Conservation (phyloP, 1,284 basidiomycete genomes). For the Gymnopus androsaceus region DNA sequence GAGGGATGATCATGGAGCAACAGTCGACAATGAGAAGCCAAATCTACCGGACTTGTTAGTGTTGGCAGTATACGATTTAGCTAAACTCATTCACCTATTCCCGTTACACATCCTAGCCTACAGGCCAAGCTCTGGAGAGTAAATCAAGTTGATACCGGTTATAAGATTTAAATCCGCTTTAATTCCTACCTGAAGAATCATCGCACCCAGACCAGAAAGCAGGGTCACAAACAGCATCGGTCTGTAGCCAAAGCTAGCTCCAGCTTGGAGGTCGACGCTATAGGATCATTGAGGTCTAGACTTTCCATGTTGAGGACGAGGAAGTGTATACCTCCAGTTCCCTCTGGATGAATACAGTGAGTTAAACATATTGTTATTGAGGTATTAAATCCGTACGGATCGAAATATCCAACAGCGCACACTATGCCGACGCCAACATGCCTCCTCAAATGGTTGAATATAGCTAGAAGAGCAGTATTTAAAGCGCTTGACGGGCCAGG, state of each 20-base stretch:
- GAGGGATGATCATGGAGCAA: constrained; percentile 49
- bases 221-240: constrained; percentile 71
- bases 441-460: constrained; percentile 37
- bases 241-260: constrained; percentile 66
- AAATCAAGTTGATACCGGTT: background rate
- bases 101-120: constrained; percentile 51
- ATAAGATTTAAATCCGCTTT: too few species aligned
- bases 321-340: constrained; percentile 47
- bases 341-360: constrained; percentile 24
- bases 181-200: constrained; percentile 54
- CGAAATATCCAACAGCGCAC: constrained; percentile 50
- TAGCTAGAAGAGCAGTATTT: constrained; percentile 21
- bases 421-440: constrained; percentile 45
- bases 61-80: constrained; percentile 68
- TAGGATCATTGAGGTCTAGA: background rate
- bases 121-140: constrained; percentile 40
- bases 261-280: constrained; percentile 61
- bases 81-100: constrained; percentile 36
- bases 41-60: constrained; percentile 76
- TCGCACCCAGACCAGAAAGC: constrained; percentile 65
- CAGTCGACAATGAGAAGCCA: constrained; percentile 56
- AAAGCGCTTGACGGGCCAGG: background rate
- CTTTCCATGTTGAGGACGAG: background rate
- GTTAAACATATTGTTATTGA: background rate
- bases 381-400: constrained; percentile 39